Percentiles rank a stretch among this genome's conserved stretches.
Conservation (phyloP, 495 filamentous ascomycete genomes). For the Viridothelium virens region DNA sequence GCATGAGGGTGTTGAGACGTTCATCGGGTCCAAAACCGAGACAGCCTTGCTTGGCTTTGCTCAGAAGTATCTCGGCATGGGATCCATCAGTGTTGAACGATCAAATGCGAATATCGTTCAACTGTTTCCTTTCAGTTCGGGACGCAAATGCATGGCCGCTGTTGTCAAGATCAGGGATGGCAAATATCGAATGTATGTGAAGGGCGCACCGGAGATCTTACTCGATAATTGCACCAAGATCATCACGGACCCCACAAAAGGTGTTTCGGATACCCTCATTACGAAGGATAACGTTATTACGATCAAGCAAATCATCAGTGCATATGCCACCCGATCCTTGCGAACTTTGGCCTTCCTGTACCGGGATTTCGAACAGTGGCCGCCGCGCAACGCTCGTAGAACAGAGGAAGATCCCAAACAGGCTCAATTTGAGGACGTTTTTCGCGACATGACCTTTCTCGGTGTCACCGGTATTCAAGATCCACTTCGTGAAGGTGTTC, state of each 20-base stretch:
- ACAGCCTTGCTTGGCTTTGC: constrained; percentile 59
- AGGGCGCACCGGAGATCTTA: constrained; percentile 65
- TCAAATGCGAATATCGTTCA: constrained; percentile 54
- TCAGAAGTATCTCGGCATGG: constrained; percentile 55
- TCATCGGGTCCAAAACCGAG: constrained; percentile 65
- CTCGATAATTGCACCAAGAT: constrained; percentile 57
- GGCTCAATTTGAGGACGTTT: constrained; percentile 71
- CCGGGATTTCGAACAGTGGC: constrained; percentile 84
- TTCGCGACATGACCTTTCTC: constrained; percentile 58
- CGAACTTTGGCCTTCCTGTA: constrained; percentile 83
- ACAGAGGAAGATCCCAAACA: constrained; percentile 61
- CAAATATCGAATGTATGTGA: constrained; percentile 57
- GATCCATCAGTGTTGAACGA: constrained; percentile 49
- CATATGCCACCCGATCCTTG: constrained; percentile 73
- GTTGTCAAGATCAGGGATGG: constrained; percentile 50
- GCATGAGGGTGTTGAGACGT: constrained; percentile 43
- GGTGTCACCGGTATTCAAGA: constrained; percentile 61
- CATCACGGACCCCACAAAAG: constrained; percentile 60
- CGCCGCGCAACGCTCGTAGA: constrained; percentile 58
- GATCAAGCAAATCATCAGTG: constrained; percentile 58
- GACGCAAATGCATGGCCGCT: constrained; percentile 61
- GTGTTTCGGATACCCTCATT: constrained; percentile 34
- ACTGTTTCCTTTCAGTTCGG: constrained; percentile 60
- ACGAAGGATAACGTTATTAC: constrained; percentile 37
- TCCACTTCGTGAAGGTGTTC: constrained; percentile 59